Percentiles rank a stretch among this genome's conserved stretches.
Conservation (phyloP, 345 rosid species). For the Sonneratia alba region DNA sequence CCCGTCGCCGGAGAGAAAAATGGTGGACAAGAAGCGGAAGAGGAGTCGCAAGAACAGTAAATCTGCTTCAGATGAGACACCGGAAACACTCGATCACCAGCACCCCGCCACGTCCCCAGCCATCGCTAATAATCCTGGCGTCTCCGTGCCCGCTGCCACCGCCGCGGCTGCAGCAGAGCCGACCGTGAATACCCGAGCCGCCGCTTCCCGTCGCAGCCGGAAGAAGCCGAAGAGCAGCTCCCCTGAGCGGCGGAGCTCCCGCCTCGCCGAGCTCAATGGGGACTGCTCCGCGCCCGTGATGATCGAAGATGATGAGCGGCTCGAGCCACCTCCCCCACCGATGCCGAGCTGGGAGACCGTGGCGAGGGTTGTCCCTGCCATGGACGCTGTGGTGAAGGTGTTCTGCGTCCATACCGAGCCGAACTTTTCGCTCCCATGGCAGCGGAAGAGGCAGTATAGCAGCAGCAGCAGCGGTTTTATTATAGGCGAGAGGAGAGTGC, state of each 20-base stretch:
- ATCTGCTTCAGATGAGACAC: conserved; percentile 20
- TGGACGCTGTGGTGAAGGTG: conserved; percentile 93
- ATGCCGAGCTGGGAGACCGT: conserved; percentile 59
- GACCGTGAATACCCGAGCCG: conserved; percentile 21
- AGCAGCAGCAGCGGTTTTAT: conserved; percentile 84
- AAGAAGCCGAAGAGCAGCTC: conserved; percentile 24
- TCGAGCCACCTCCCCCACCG: conserved; percentile 19
- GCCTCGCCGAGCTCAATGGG: conserved; percentile 29
- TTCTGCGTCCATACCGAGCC: conserved; percentile 93
- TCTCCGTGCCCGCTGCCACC: conserved; percentile 17
- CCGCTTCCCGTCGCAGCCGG: conserved; percentile 34
- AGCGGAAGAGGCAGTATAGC: conserved; percentile 78
- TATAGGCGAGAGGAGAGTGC: conserved; percentile 56
- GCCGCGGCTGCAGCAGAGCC: conserved; percentile 40
- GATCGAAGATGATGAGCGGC: conserved; percentile 16
- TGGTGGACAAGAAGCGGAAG: conserved; percentile 28
- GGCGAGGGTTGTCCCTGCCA: conserved; percentile 58
- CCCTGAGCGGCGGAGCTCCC: conserved; percentile 26
- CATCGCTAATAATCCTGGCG: conserved; percentile 14
- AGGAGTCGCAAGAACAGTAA: conserved; percentile 30
- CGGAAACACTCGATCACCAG: conserved; percentile 20
- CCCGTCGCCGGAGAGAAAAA: not conserved
- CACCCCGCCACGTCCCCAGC: conserved; percentile 13
- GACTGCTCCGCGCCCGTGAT: conserved; percentile 19
- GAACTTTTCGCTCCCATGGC: conserved; percentile 89